These are phyloP conservation scores for Aspergillus sp. DNA, from an alignment of 2,329 filamentous ascomycete genomes.

Conservation along the genomic window DNA sequence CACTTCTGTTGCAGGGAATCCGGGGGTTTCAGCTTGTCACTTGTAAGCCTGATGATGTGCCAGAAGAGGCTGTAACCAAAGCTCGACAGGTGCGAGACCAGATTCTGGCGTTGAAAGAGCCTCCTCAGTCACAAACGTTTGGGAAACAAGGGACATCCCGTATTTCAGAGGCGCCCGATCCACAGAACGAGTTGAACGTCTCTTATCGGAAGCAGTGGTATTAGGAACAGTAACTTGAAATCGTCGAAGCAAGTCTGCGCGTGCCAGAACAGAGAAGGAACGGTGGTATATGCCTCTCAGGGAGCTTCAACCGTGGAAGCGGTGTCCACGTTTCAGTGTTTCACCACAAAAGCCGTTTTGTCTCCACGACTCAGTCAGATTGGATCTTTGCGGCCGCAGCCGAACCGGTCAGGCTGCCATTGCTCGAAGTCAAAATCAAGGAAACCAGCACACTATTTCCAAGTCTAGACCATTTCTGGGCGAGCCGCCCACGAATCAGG, in stretches of 20 bases:
- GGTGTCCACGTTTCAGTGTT: background rate
- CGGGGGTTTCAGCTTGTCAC: slow-evolving; percentile 37
- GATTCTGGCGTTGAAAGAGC: background rate
- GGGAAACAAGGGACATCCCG: background rate
- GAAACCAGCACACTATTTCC: background rate
- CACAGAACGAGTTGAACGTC: background rate
- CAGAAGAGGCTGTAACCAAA: background rate
- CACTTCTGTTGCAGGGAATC: slow-evolving; percentile 34
- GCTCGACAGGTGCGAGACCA: background rate
- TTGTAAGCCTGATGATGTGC: background rate
- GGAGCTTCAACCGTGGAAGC: background rate
- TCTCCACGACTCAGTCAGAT: background rate
- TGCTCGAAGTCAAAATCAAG: background rate
- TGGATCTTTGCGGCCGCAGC: background rate
- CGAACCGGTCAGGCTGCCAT: background rate
- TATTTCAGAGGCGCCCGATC: background rate
- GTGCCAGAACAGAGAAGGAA: background rate
- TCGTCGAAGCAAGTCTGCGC: background rate
- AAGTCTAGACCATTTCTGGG: background rate
- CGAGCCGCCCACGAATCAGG: background rate
- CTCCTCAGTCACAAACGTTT: background rate
- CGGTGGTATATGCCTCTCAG: background rate
- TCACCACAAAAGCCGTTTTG: background rate
- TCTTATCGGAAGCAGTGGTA: background rate
- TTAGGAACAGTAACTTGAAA: background rate